A percentile compares a stretch with the other conserved stretches of the same genome.
phyloP scores from a whole-genome alignment of 345 rosid genomes.

The Dipteronia sinensis region DNA sequence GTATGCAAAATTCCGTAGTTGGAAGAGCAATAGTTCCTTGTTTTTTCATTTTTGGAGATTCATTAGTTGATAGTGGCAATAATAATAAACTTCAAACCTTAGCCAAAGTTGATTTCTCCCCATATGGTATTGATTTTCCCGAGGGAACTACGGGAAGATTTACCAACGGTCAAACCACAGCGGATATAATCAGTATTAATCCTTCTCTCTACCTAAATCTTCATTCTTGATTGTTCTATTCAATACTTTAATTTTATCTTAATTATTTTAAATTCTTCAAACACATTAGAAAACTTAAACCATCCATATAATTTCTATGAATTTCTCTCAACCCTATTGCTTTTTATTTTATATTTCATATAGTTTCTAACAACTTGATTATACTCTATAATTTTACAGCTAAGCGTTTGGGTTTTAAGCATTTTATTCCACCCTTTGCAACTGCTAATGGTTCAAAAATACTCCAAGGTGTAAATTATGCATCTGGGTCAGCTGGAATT shows the following conservation, averaged over 20 bases:
- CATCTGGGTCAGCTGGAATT: constrained; percentile 52
- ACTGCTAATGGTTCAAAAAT: constrained; percentile 17
- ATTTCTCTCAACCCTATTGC: neutral
- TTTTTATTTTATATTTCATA: no score
- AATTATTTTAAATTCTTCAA: no score
- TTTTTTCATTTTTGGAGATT: constrained; percentile 32
- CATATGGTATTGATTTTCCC: constrained; percentile 29
- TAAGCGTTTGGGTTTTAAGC: constrained; percentile 32
- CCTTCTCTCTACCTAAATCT: neutral
- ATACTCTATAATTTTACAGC: constrained; percentile 22
- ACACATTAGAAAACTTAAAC: no score
- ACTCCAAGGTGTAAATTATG: constrained; percentile 48
- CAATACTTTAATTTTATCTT: neutral
- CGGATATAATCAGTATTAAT: constrained; percentile 18
- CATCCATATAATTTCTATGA: no score
- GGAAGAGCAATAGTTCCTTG: constrained; percentile 25
- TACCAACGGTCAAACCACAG: constrained; percentile 17
- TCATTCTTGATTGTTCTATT: no score
- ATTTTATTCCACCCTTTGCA: constrained; percentile 39
- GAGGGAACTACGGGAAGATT: constrained; percentile 26
- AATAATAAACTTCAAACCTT: constrained; percentile 16
- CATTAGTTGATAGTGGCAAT: constrained; percentile 27
- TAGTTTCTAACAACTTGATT: neutral
- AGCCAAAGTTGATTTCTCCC: constrained; percentile 16
- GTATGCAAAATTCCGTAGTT: neutral